Base-by-base conservation (phyloP, 2,329 filamentous ascomycete genomes). In the Ascochyta viciae-villosae region DNA sequence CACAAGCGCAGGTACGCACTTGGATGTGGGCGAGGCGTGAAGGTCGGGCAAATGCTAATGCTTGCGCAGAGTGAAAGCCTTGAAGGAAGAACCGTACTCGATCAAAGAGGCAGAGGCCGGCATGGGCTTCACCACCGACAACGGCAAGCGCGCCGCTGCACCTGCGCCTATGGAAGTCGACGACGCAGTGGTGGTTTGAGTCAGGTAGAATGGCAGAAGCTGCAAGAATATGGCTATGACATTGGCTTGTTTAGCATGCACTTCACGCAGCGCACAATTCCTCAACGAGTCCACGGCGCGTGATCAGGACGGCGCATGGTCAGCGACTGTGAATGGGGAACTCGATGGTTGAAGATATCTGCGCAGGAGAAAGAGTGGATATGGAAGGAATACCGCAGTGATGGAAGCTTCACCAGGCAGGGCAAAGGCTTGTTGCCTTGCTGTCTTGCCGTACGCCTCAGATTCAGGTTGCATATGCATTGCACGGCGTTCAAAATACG, bases 81-180 rank as follows among this genome's bases (percentile, higher is more conserved):
- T 99, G 57, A 86, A 87, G 61, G 92, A 96, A 70, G 91, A 91
- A 67, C 90, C 92, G 9, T 95, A 96, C 76, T 89, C 89, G 5
- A 92, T 96, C 71, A 90, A 91, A 71, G 87, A 93, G 66, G 91
- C 93, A 29, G 91, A 96, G 71, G 91, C 90, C 15, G 92, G 89
- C 0, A 81, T 88, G 33, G 91, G 91, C 35, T 78, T 93, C 52
- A 81, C 83, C 50, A 87, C 86, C 29, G 88, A 92, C 72, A 92
- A 92, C 74, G 85, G 85, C 61, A 77, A 73, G 58, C 71, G 73
- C 51, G 62, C 68, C 4, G 71, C 67, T 10, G 58, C 67, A 27
- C 60, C 60, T 22, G 53, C 53, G 38, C 54, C 63, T 26, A 75
- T 75, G 72, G 72, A 75, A 24, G 66, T 75, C 13, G 73, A 75